A percentile compares a stretch with the other conserved stretches of the same genome.
Evolutionary conservation across 345 rosid species (phyloP).

Genomic region (Pugionium dolabratum): DNA sequence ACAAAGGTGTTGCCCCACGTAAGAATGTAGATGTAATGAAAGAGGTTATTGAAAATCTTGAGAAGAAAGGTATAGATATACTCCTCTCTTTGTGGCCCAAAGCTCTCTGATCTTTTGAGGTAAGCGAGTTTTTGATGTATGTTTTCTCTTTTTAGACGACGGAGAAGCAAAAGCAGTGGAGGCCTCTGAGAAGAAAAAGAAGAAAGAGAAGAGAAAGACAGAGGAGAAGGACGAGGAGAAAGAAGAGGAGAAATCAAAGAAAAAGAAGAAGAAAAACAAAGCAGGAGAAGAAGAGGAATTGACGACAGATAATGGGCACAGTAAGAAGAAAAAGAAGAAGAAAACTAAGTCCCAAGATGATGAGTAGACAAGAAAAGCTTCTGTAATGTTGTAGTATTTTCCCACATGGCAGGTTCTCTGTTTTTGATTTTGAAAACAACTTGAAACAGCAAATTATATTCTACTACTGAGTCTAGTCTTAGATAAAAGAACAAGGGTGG

Average conservation of each 20-base stretch:
- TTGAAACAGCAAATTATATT: background rate
- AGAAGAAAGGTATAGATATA: constrained; percentile 49
- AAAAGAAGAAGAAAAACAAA: constrained; percentile 47
- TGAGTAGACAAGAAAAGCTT: constrained; percentile 31
- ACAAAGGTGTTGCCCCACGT: constrained; percentile 94
- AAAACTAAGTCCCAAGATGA: constrained; percentile 45
- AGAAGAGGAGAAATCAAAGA: constrained; percentile 35
- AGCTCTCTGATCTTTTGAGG: constrained; percentile 6
- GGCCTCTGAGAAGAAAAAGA: constrained; percentile 54
- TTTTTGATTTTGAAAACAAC: constrained; percentile 1
- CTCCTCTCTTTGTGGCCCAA: background rate
- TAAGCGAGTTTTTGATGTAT: constrained; percentile 17
- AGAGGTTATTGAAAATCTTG: constrained; percentile 57
- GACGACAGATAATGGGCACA: constrained; percentile 37
- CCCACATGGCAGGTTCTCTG: constrained; percentile 1
- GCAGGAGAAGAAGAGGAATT: constrained; percentile 49
- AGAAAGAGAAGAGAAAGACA: constrained; percentile 42
- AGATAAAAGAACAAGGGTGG: background rate
- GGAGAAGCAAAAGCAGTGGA: constrained; percentile 51
- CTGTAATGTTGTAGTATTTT: constrained; percentile 3
- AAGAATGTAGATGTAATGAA: constrained; percentile 97
- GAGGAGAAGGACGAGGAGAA: constrained; percentile 31
- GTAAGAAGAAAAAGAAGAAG: constrained; percentile 56
- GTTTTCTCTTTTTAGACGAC: constrained; percentile 27
- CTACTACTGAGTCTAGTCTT: constrained; percentile 1